These are phyloP conservation scores for Hortaea werneckii DNA, from an alignment of 2,329 filamentous ascomycete species.

Conservation along the genomic window DNA sequence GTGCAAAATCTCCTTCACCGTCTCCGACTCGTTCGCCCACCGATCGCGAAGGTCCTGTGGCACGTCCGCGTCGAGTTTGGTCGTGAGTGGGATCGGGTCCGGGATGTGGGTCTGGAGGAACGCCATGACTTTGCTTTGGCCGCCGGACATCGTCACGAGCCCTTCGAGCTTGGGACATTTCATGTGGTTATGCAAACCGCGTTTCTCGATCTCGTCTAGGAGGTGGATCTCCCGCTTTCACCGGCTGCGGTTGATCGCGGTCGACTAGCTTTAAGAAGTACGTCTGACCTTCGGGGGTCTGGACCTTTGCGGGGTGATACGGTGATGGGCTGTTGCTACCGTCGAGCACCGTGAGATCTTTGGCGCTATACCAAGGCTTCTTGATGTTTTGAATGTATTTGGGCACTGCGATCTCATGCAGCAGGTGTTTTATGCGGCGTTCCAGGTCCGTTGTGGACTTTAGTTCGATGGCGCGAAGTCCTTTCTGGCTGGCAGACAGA, in stretches of 20 bases:
- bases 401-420: conserved; percentile 22
- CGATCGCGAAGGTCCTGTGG: conserved; percentile 20
- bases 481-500: conserved; percentile 9
- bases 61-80: conserved; percentile 21
- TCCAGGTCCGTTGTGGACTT: conserved; percentile 12
- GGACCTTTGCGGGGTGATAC: conserved; percentile 17
- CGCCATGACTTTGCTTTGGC: conserved; percentile 19
- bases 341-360: conserved; percentile 17
- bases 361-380: conserved; percentile 14
- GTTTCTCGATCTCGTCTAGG: conserved; percentile 19
- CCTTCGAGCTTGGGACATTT: conserved; percentile 22
- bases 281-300: conserved; percentile 5
- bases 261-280: conserved; percentile 28
- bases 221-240: conserved; percentile 26
- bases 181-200: conserved; percentile 18
- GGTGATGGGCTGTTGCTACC: conserved; percentile 16
- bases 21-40: conserved; percentile 22
- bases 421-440: conserved; percentile 14
- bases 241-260: conserved; percentile 17
- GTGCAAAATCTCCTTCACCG: conserved; percentile 23
- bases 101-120: conserved; percentile 25
- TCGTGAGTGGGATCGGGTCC: conserved; percentile 22
- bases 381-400: conserved; percentile 24
- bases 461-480: conserved; percentile 16
- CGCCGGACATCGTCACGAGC: conserved; percentile 16